Conservation (phyloP, 768 basidiomycete genomes). For the Gelatoporia subvermispora region DNA sequence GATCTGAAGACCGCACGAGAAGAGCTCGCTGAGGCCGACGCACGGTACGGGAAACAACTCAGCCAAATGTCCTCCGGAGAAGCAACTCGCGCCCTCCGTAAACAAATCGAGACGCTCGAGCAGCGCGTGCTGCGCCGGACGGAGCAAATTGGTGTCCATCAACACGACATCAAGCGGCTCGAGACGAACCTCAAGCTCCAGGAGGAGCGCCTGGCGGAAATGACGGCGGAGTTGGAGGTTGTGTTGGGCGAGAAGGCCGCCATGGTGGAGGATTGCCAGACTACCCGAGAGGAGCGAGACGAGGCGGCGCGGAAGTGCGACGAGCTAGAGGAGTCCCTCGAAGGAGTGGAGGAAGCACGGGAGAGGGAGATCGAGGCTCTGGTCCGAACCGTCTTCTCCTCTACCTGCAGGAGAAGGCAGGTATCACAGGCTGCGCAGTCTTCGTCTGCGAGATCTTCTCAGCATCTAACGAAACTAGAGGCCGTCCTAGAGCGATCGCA, state of each 20-base stretch:
- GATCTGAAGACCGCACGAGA: constrained; percentile 51
- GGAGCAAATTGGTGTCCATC: constrained; percentile 72
- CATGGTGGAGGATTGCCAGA: constrained; percentile 82
- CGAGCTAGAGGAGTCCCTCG: constrained; percentile 57
- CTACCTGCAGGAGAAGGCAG: constrained; percentile 6
- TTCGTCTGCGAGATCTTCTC: background rate
- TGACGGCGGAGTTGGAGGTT: constrained; percentile 65
- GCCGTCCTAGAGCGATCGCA: background rate
- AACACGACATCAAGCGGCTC: constrained; percentile 72
- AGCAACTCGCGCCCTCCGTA: constrained; percentile 48
- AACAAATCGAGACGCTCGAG: constrained; percentile 69
- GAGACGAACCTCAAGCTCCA: constrained; percentile 72
- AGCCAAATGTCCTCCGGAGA: constrained; percentile 52
- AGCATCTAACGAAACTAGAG: background rate
- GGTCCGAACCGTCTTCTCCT: constrained; percentile 18
- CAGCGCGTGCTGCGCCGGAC: constrained; percentile 57
- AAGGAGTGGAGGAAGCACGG: constrained; percentile 28
- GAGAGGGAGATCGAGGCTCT: constrained; percentile 21
- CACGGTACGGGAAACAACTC: constrained; percentile 63
- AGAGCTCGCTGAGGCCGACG: constrained; percentile 53
- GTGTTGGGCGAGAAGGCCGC: constrained; percentile 64
- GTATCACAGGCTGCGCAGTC: background rate
- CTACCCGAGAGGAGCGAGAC: constrained; percentile 70
- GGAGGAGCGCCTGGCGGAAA: constrained; percentile 69
- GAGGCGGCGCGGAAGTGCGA: constrained; percentile 53